Base-by-base conservation (phyloP, 192 early-diverging fungal genomes). In the Backusella macrospora region DNA sequence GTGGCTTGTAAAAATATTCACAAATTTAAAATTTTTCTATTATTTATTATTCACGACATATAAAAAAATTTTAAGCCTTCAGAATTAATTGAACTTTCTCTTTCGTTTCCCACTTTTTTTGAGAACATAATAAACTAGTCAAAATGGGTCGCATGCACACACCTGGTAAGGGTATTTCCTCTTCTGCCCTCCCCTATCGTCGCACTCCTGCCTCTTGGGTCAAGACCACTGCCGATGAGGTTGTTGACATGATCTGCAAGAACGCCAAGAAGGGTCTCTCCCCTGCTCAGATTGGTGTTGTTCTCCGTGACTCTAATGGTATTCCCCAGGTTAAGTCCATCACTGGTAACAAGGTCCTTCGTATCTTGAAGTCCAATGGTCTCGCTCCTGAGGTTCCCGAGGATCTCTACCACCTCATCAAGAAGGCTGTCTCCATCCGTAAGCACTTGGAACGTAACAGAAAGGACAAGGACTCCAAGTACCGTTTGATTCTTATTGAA, bases 301-400 rank as follows among this genome's bases (percentile, higher is more conserved):
- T 93, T 67, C 93, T 99, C 76, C 90, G 98, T 88, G 98, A 99
- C 87, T 92, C 93, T 73, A 95, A 98, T 83, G 98, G 98, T 84
- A 91, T 99, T 74, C 93, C 98, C 78, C 96, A 97, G 86, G 98
- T 99, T 84, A 90, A 90, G 80, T 88, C 86, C 85, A 93, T 99
- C 80, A 99, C 98, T 80, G 96, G 96, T 83, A 99, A 96, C 95
- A 98, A 99, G 94, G 90, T 99, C 73, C 92, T 98, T 77, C 96
- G 98, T 89, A 98, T 99, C 86, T 90, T 99, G 77, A 97, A 96
- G 89, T 90, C 93, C 86, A 97, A 96, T 87, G 96, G 96, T 79
- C 74, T 72, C 55, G 73, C 76, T 78, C 92, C 98, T 72, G 92
- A 95, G 82, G 92, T 98, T 82, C 96, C 96, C 77, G 98, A 99